phyloP scores from a whole-genome alignment of 2,329 filamentous ascomycete genomes.

The Fusarium sp. region DNA sequence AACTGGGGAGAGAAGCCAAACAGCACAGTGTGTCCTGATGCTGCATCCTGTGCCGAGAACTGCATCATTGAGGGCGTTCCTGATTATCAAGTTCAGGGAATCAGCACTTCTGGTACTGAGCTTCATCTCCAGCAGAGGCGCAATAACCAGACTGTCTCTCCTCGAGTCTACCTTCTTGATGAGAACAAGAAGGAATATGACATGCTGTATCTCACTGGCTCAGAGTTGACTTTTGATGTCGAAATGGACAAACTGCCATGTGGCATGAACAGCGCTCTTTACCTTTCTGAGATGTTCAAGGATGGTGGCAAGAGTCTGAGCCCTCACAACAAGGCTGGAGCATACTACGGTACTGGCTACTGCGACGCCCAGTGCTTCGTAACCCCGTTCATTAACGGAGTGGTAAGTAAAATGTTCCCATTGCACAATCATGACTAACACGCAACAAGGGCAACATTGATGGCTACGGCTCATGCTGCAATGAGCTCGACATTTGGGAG shows the following conservation, averaged over 20 bases:
- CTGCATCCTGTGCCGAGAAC: slow-evolving; percentile 63
- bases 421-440: neutral
- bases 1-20: slow-evolving; percentile 51
- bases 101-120: slow-evolving; percentile 48
- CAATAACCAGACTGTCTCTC: slow-evolving; percentile 39
- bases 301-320: slow-evolving; percentile 69
- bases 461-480: slow-evolving; percentile 59
- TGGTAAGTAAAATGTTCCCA: slow-evolving; percentile 48
- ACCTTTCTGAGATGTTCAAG: slow-evolving; percentile 67
- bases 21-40: slow-evolving; percentile 61
- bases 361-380: slow-evolving; percentile 72
- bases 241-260: slow-evolving; percentile 74
- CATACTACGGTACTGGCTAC: slow-evolving; percentile 72
- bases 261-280: slow-evolving; percentile 75
- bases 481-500: slow-evolving; percentile 69
- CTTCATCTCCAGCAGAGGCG: slow-evolving; percentile 46
- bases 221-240: slow-evolving; percentile 75
- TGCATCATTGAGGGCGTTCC: slow-evolving; percentile 64
- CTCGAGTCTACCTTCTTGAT: slow-evolving; percentile 71
- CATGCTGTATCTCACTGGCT: slow-evolving; percentile 69
- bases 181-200: slow-evolving; percentile 67
- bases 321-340: slow-evolving; percentile 65
- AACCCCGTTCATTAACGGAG: slow-evolving; percentile 62
- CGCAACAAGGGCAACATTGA: slow-evolving; percentile 30
- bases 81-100: slow-evolving; percentile 57